These are phyloP conservation scores for Colletotrichum sp. DNA, from an alignment of 2,329 filamentous ascomycete genomes.

Conservation along the genomic window DNA sequence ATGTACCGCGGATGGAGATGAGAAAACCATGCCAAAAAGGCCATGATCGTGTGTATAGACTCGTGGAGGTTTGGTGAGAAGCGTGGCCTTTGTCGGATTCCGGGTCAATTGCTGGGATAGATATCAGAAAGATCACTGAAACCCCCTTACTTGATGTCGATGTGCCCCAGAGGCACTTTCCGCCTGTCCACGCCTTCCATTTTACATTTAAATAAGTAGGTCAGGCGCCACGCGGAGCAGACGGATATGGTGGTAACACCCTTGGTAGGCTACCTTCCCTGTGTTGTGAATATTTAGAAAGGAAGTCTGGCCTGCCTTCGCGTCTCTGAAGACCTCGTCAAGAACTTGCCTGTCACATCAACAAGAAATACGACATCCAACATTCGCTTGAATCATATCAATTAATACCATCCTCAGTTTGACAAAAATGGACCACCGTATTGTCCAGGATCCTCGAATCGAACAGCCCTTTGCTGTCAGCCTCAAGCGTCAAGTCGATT, in stretches of 20 bases:
- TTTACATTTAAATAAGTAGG: neutral
- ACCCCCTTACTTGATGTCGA: neutral
- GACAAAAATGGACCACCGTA: neutral
- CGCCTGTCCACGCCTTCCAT: neutral
- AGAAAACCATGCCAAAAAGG: neutral
- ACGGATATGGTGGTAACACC: neutral
- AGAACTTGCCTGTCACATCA: neutral
- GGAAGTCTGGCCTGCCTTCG: neutral
- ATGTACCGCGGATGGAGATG: neutral
- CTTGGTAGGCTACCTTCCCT: neutral
- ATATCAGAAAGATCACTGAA: neutral
- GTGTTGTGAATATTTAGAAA: neutral
- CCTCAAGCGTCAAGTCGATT: neutral
- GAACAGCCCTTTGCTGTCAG: neutral
- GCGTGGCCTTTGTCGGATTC: neutral
- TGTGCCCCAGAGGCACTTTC: neutral
- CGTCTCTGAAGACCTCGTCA: neutral
- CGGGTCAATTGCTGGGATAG: neutral
- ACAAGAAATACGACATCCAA: neutral
- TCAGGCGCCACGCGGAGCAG: neutral
- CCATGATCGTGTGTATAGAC: neutral
- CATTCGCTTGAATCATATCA: neutral
- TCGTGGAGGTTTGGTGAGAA: neutral
- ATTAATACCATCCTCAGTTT: neutral
- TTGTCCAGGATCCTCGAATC: neutral